Percentiles rank a stretch among this genome's conserved stretches.
These are phyloP conservation scores for Aspergillus felis DNA, from an alignment of 2,329 filamentous ascomycete species.

Conservation along the genomic window DNA sequence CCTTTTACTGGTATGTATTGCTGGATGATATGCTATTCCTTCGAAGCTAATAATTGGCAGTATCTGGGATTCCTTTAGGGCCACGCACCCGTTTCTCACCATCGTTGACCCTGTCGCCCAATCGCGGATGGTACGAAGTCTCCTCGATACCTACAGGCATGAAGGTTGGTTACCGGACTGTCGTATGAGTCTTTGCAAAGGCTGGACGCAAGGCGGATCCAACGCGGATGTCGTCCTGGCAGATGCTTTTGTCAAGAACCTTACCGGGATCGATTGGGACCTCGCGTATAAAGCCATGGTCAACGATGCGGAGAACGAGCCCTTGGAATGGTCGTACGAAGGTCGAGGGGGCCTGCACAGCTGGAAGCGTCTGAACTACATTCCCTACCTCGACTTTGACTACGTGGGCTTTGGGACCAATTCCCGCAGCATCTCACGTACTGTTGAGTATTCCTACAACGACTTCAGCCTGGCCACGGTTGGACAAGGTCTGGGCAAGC, in stretches of 20 bases:
- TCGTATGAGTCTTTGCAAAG: slow-evolving; percentile 66
- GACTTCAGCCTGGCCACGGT: slow-evolving; percentile 65
- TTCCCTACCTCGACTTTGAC: slow-evolving; percentile 68
- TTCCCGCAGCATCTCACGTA: slow-evolving; percentile 67
- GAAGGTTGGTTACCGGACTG: slow-evolving; percentile 70
- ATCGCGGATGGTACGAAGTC: slow-evolving; percentile 61
- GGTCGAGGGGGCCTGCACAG: slow-evolving; percentile 66
- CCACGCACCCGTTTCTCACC: slow-evolving; percentile 65
- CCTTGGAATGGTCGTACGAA: slow-evolving; percentile 64
- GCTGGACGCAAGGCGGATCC: slow-evolving; percentile 67
- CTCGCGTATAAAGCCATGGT: slow-evolving; percentile 64
- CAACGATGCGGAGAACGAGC: slow-evolving; percentile 67
- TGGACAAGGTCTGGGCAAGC: slow-evolving; percentile 54
- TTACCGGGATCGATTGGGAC: slow-evolving; percentile 63
- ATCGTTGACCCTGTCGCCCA: slow-evolving; percentile 61
- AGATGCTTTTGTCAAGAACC: slow-evolving; percentile 65
- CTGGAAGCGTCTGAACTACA: slow-evolving; percentile 68
- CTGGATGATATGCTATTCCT: neutral
- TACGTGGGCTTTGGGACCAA: slow-evolving; percentile 62
- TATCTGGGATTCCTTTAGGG: slow-evolving; percentile 68
- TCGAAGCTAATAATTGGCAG: slow-evolving; percentile 18
- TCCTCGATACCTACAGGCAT: slow-evolving; percentile 68
- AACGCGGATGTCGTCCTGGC: slow-evolving; percentile 68
- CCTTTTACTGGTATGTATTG: slow-evolving; percentile 60
- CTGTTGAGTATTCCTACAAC: slow-evolving; percentile 72